Conservation (phyloP, 305 asterid species). For the Solanum hybrid region DNA sequence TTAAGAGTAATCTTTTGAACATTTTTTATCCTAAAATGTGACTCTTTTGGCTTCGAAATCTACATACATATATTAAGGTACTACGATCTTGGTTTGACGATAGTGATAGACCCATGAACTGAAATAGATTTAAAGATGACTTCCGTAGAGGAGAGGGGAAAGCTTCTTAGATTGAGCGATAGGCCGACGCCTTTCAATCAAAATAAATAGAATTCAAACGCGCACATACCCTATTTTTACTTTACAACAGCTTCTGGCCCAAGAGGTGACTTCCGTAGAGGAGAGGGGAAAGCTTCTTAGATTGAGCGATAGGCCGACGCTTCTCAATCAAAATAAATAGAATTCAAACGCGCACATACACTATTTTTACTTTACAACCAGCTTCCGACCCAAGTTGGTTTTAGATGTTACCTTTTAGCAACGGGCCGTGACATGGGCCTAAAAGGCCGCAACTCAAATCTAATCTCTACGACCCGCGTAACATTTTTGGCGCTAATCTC, state of each 20-base stretch:
- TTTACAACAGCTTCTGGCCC: background rate
- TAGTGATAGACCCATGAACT: background rate
- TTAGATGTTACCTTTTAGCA: background rate
- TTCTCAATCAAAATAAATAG: background rate
- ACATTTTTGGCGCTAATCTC: slow-evolving; percentile 16
- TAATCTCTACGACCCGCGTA: background rate
- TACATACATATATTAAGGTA: background rate
- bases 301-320: background rate
- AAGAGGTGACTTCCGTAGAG: no score
- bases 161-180: background rate
- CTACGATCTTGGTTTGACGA: background rate
- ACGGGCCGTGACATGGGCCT: background rate
- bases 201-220: no score
- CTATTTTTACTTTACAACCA: background rate
- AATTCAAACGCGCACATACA: background rate
- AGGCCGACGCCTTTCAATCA: background rate
- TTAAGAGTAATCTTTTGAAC: background rate
- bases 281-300: background rate
- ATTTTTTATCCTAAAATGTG: background rate
- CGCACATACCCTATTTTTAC: no score
- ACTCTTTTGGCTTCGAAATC: background rate
- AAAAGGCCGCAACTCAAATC: background rate
- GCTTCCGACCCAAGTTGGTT: background rate
- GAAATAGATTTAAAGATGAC: background rate
- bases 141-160: background rate